phyloP scores from a whole-genome alignment of 1,139 yeast species.

The Candida mesenterica region DNA sequence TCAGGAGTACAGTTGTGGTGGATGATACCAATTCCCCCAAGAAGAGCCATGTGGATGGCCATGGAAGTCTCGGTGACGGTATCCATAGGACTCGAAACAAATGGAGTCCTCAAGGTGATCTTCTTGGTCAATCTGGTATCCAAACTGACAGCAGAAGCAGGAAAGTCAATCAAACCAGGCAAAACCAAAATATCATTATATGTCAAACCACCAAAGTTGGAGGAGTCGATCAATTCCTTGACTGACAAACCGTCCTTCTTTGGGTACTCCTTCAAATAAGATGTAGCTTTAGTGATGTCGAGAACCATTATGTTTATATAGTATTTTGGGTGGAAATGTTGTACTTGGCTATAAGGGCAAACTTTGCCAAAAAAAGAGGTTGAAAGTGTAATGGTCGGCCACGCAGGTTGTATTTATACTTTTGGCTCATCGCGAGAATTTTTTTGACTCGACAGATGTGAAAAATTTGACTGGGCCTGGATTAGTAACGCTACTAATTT shows the following conservation, averaged over 20 bases:
- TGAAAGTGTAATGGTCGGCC: slow-evolving; percentile 5
- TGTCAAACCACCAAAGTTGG: slow-evolving; percentile 90
- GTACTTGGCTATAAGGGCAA: slow-evolving; percentile 29
- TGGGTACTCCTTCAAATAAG: slow-evolving; percentile 62
- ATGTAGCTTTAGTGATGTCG: slow-evolving; percentile 67
- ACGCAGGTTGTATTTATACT: slow-evolving; percentile 6
- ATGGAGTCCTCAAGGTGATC: slow-evolving; percentile 88
- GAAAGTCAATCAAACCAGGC: slow-evolving; percentile 93
- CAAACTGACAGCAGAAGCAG: slow-evolving; percentile 71
- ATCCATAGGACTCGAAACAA: slow-evolving; percentile 98
- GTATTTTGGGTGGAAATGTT: slow-evolving; percentile 5
- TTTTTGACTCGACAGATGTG: slow-evolving; percentile 9
- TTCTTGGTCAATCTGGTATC: slow-evolving; percentile 88
- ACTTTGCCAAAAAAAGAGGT: slow-evolving; percentile 45
- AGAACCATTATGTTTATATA: slow-evolving; percentile 29
- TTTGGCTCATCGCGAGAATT: slow-evolving; percentile 11
- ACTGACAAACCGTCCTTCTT: slow-evolving; percentile 85
- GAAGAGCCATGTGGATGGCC: slow-evolving; percentile 98
- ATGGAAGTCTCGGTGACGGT: slow-evolving; percentile 95
- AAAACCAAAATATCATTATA: slow-evolving; percentile 93
- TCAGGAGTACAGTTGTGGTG: slow-evolving; percentile 97
- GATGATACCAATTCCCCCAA: slow-evolving; percentile 98
- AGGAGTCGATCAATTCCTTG: slow-evolving; percentile 83
- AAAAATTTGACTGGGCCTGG: neutral
- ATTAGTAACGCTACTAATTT: neutral